Evolutionary conservation across 768 basidiomycete genomes (phyloP), one percentile per base, ranked within the genome.

Genomic region (Piloderma croceum): DNA sequence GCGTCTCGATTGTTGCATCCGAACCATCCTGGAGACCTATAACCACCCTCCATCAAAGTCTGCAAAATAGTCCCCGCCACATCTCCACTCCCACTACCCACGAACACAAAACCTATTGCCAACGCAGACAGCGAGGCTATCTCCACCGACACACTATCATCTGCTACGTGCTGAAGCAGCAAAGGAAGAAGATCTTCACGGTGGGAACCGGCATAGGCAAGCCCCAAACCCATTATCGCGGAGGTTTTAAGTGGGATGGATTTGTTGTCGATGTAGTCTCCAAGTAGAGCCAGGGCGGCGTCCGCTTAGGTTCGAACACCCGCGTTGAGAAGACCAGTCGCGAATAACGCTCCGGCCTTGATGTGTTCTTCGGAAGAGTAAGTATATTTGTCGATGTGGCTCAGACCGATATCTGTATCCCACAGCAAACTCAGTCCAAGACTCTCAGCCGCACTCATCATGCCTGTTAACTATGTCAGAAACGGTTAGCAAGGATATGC

Each of bases 291-390:
- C 31, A 93, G 71, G 0, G 92, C 90, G 1, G 91, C 85, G 50
- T 99, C 96, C 10, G 88, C 84, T 60, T 98, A 94, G 3, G 90
- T 88, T 36, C 90, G 81, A 10, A 98, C 82, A 42, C 86, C 81
- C 19, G 81, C 79, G 61, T 92, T 92, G 24, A 98, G 70, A 45
- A 98, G 81, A 45, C 96, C 96, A 9, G 86, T 97, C 1, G 94
- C 96, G 23, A 99, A 76, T 36, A 97, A 76, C 9, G 94, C 92
- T 34, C 96, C 96, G 24, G 93, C 89, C 71, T 98, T 98, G 73
- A 98, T 97, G 61, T 91, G 74, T 59, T 99, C 96, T 51, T 99
- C 96, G 1, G 87, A 66, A 0, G 90, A 92, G 58, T 98, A 98
- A 18, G 93, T 90, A 67, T 97, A 98, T 62, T 90, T 96, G 70